These are phyloP conservation scores for Monosporascus sp. DNA, from an alignment of 2,329 filamentous ascomycete species.

Conservation along the genomic window DNA sequence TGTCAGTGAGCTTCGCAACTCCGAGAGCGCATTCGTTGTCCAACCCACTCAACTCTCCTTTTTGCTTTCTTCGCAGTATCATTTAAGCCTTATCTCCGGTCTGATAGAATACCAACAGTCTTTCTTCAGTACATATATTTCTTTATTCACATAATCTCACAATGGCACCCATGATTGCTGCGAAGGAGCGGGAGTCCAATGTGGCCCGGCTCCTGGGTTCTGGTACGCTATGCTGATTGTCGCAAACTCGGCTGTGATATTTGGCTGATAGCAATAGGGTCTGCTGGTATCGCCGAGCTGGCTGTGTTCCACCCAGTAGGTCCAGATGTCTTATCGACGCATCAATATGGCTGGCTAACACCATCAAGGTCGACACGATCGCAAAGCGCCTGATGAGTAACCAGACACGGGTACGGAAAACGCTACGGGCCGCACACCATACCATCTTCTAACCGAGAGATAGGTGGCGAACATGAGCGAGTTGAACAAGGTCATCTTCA, in stretches of 20 bases:
- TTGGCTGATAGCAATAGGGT: conserved; percentile 40
- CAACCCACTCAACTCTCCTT: too few species aligned
- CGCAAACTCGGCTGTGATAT: not conserved
- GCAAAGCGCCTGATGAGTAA: conserved; percentile 99
- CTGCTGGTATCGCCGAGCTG: conserved; percentile 57
- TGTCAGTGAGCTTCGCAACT: too few species aligned
- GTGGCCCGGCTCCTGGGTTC: conserved; percentile 84
- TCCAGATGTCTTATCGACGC: conserved; percentile 2
- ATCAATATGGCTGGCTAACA: conserved; percentile 17
- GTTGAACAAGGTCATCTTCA: conserved; percentile 92
- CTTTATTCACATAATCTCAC: conserved; percentile 14
- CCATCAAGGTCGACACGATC: conserved; percentile 81
- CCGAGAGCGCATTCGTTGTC: too few species aligned
- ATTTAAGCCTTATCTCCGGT: too few species aligned
- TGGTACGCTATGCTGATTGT: conserved; percentile 48
- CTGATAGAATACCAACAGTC: not conserved
- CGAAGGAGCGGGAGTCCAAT: conserved; percentile 75
- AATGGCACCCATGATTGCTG: conserved; percentile 56
- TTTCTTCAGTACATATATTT: not conserved
- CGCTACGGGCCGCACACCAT: not conserved
- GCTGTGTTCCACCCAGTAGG: conserved; percentile 65
- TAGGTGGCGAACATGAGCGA: conserved; percentile 37
- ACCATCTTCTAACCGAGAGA: conserved; percentile 5
- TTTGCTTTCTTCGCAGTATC: too few species aligned
- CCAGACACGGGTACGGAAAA: conserved; percentile 60